Evolutionary conservation across 352 stramenopile species (phyloP).

Genomic region (Phytophthora colocasiae): DNA sequence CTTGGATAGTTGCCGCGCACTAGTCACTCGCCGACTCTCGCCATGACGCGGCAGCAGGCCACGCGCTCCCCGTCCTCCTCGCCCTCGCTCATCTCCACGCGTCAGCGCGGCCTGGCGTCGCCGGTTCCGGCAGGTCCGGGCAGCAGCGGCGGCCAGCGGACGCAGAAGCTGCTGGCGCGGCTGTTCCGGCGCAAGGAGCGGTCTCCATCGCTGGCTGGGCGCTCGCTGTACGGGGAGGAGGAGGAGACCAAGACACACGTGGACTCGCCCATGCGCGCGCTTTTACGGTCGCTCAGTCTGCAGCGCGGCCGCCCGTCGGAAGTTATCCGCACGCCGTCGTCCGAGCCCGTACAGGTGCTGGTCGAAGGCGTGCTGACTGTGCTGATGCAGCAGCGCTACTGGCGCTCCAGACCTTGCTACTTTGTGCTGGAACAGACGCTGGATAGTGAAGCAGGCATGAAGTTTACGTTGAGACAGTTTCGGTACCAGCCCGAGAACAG

Average conservation of each 20-base stretch:
- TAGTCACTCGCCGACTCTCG: constrained; percentile 15
- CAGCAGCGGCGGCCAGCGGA: constrained; percentile 12
- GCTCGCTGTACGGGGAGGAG: constrained; percentile 35
- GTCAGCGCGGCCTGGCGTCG: constrained; percentile 13
- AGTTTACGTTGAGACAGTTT: constrained; percentile 64
- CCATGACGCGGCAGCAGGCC: constrained; percentile 32
- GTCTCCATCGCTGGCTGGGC: constrained; percentile 10
- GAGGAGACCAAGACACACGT: constrained; percentile 42
- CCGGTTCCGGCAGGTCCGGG: background rate
- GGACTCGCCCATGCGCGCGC: constrained; percentile 40
- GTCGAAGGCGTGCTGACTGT: constrained; percentile 63
- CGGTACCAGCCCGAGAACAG: constrained; percentile 39
- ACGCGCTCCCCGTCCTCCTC: constrained; percentile 29
- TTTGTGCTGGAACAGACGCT: constrained; percentile 60
- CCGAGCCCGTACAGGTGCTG: constrained; percentile 33
- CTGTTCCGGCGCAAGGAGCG: constrained; percentile 48
- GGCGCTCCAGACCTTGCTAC: constrained; percentile 61
- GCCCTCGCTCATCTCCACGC: constrained; percentile 11
- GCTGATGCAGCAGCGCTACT: constrained; percentile 62
- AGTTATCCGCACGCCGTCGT: constrained; percentile 1
- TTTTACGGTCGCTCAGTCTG: constrained; percentile 46
- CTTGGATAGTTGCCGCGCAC: constrained; percentile 37
- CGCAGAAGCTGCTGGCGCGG: constrained; percentile 40
- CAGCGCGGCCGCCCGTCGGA: constrained; percentile 26
- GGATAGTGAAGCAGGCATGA: constrained; percentile 4